Evolutionary conservation across 768 basidiomycete genomes (phyloP), one percentile per base, ranked within the genome.

Genomic region (Psilocybe cubensis): DNA sequence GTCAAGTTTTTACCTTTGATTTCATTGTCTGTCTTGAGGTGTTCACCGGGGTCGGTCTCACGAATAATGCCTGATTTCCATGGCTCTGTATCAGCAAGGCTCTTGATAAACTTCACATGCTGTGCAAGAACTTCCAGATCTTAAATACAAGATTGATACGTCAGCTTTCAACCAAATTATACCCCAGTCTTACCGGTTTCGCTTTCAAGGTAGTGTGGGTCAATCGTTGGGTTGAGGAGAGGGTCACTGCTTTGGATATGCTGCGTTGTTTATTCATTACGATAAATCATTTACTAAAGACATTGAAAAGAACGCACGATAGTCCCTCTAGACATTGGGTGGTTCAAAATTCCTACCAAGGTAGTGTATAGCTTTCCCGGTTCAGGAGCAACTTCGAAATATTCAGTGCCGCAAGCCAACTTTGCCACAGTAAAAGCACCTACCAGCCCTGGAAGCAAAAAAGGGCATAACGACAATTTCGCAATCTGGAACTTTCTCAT

Each of bases 171-270:
- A 29, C 14, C n/a, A n/a, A n/a, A n/a, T n/a, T n/a, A n/a, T n/a
- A n/a, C n/a, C n/a, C n/a, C n/a, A n/a, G 35, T 50, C 64, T 29
- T 56, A 79, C 78, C 80, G 47, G 73, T 68, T 46, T 77, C 73
- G 48, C 72, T 66, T 53, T 76, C 77, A 54, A 80, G 76, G 59
- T 76, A 78, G 45, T 70, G 70, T 6, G 79, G 79, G 59, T 80
- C 76, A 40, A 78, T 70, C 24, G 60, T 70, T 1, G 77, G 76
- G 52, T 70, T 38, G n/a, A 66, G 71, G 3, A 50, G 48, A 4
- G 77, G 75, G 56, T 79, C 71, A 20, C 60, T 63, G 18, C 67
- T 73, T 28, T 49, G 64, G n/a, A 65, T 63, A 45, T 78, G 77
- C 70, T 66, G 50, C 1, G 29, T 7, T 31, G n/a, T 6, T 31